Evolutionary conservation across 2,329 filamentous ascomycete species (phyloP).

Genomic region (Aspergillus viridinutans): DNA sequence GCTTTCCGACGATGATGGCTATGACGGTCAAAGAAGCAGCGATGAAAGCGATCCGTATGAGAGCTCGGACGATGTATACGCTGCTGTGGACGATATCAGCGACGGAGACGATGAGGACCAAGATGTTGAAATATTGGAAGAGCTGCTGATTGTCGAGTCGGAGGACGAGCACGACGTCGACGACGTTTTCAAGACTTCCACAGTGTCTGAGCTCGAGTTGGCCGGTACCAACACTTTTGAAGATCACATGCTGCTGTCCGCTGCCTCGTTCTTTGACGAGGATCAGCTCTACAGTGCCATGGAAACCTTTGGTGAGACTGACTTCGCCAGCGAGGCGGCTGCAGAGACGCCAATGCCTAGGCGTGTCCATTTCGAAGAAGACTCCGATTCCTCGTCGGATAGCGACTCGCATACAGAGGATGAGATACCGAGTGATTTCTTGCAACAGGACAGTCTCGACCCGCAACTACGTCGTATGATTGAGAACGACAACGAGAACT

Average conservation of each 20-base stretch:
- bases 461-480: slow-evolving; percentile 69
- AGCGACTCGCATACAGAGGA: slow-evolving; percentile 50
- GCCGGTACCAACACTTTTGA: slow-evolving; percentile 50
- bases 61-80: slow-evolving; percentile 66
- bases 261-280: slow-evolving; percentile 41
- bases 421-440: slow-evolving; percentile 73
- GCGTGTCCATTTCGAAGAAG: slow-evolving; percentile 67
- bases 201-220: slow-evolving; percentile 41
- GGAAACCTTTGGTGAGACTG: slow-evolving; percentile 36
- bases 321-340: slow-evolving; percentile 31
- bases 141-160: slow-evolving; percentile 62
- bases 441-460: slow-evolving; percentile 69
- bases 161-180: slow-evolving; percentile 31
- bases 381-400: slow-evolving; percentile 61
- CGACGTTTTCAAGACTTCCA: slow-evolving; percentile 21
- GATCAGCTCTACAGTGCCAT: slow-evolving; percentile 38
- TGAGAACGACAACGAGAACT: slow-evolving; percentile 55
- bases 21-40: slow-evolving; percentile 27
- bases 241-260: slow-evolving; percentile 38
- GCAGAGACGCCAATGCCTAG: slow-evolving; percentile 47
- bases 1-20: slow-evolving; percentile 31
- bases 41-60: slow-evolving; percentile 31
- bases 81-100: slow-evolving; percentile 72
- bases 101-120: slow-evolving; percentile 78
- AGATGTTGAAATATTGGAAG: slow-evolving; percentile 72